These are phyloP conservation scores for Rossbeevera mucosa DNA, from an alignment of 768 basidiomycete genomes.

Conservation along the genomic window DNA sequence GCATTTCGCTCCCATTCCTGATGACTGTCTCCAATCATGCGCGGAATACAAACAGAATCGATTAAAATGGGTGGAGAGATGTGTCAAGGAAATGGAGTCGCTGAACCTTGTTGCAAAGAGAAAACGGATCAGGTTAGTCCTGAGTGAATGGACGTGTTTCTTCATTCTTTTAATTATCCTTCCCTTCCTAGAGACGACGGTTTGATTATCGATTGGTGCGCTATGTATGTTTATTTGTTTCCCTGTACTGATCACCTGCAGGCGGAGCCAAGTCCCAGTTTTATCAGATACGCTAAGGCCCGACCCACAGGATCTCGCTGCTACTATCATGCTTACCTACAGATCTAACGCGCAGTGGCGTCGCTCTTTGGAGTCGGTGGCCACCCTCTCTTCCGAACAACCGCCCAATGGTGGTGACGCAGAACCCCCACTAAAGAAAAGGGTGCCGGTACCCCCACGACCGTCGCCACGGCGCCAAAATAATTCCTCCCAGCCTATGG, in stretches of 20 bases:
- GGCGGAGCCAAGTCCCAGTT: conserved; percentile 29
- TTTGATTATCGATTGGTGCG: conserved; percentile 29
- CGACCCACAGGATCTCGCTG: conserved; percentile 23
- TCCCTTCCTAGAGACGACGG: conserved; percentile 25
- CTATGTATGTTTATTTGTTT: background rate
- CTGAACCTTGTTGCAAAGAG: conserved; percentile 22
- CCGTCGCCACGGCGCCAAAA: conserved; percentile 8
- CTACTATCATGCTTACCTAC: conserved; percentile 24
- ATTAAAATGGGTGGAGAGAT: conserved; percentile 18
- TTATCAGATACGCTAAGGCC: conserved; percentile 31
- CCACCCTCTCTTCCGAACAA: background rate
- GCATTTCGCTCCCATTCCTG: conserved; percentile 27
- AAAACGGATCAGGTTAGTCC: conserved; percentile 25
- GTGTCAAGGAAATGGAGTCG: conserved; percentile 17
- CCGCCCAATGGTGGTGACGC: background rate
- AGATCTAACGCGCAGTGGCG: conserved; percentile 21
- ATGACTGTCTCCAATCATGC: conserved; percentile 20
- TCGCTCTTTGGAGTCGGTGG: background rate
- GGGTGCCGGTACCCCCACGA: conserved; percentile 21
- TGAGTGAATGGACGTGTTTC: background rate
- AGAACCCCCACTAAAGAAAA: conserved; percentile 6
- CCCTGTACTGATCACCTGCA: conserved; percentile 8
- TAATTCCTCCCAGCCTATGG: background rate
- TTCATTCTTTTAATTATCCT: background rate
- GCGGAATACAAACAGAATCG: conserved; percentile 19